phyloP scores from a whole-genome alignment of 139 green algal species.

The Coccomyxa sp. region DNA sequence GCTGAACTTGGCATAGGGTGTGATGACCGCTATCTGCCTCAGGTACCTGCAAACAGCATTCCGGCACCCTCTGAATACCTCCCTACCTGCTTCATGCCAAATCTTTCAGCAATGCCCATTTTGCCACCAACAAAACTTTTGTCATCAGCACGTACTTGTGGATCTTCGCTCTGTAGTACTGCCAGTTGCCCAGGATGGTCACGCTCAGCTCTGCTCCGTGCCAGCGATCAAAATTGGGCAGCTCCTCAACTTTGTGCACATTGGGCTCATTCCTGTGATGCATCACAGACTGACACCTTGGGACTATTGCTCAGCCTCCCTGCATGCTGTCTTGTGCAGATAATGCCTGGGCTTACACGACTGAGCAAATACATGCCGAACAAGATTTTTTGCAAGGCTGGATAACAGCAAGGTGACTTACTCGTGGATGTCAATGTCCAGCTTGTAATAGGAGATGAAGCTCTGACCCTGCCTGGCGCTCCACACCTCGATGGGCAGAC shows the following conservation, averaged over 20 bases:
- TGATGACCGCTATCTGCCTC: constrained; percentile 96
- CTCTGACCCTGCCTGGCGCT: constrained; percentile 44
- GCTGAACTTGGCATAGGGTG: constrained; percentile 86
- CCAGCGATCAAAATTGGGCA: constrained; percentile 74
- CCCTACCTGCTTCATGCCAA: background rate
- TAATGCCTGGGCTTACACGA: too few species aligned
- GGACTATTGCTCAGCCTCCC: too few species aligned
- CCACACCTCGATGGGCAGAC: constrained; percentile 84
- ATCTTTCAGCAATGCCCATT: background rate
- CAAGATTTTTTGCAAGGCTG: too few species aligned
- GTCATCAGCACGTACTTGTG: background rate
- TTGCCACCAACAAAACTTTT: too few species aligned
- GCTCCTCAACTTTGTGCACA: constrained; percentile 67
- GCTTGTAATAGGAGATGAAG: constrained; percentile 71
- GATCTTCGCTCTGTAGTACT: constrained; percentile 73
- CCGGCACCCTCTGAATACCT: constrained; percentile 30
- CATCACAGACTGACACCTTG: background rate
- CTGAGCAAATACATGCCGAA: too few species aligned
- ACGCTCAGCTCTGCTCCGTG: constrained; percentile 78
- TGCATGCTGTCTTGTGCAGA: too few species aligned
- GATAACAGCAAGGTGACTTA: background rate
- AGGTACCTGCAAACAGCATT: constrained; percentile 62
- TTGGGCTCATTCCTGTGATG: constrained; percentile 82
- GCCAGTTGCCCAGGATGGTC: constrained; percentile 89
- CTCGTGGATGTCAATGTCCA: constrained; percentile 96